A percentile compares a stretch with the other conserved stretches of the same genome.
These are phyloP conservation scores for Porphyrellus cyaneotinctus DNA, from an alignment of 768 basidiomycete genomes.

Conservation along the genomic window DNA sequence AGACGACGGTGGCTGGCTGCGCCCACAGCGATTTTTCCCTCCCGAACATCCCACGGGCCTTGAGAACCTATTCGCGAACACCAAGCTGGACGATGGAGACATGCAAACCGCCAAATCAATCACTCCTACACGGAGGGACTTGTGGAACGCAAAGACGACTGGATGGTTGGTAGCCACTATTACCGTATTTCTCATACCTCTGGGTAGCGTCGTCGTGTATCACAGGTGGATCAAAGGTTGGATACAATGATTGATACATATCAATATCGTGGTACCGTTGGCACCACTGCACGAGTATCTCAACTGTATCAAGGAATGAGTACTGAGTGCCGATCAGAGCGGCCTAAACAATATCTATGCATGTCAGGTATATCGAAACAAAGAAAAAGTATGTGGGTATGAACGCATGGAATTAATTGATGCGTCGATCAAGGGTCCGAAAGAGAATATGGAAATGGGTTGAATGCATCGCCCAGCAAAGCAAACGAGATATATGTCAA, in stretches of 20 bases:
- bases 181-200: slow-evolving; percentile 17
- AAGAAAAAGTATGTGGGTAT: slow-evolving; percentile 16
- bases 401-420: slow-evolving; percentile 8
- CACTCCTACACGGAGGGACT: not conserved
- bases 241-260: slow-evolving; percentile 21
- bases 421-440: not conserved
- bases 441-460: not conserved
- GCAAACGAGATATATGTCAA: slow-evolving; percentile 10
- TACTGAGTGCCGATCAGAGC: slow-evolving; percentile 8
- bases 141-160: slow-evolving; percentile 1
- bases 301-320: slow-evolving; percentile 2
- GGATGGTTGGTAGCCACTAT: slow-evolving; percentile 12
- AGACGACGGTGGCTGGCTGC: slow-evolving; percentile 49
- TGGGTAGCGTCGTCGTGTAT: slow-evolving; percentile 21
- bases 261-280: slow-evolving; percentile 1
- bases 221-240: slow-evolving; percentile 20
- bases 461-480: slow-evolving; percentile 33
- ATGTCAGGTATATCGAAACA: not conserved
- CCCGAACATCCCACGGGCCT: slow-evolving; percentile 77
- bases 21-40: slow-evolving; percentile 72
- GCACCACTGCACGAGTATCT: slow-evolving; percentile 1
- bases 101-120: not conserved
- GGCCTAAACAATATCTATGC: slow-evolving; percentile 7
- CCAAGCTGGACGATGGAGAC: slow-evolving; percentile 49
- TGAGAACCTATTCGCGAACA: slow-evolving; percentile 62